These are phyloP conservation scores for Cladobotryum protrusum DNA, from an alignment of 2,329 filamentous ascomycete species.

Conservation along the genomic window DNA sequence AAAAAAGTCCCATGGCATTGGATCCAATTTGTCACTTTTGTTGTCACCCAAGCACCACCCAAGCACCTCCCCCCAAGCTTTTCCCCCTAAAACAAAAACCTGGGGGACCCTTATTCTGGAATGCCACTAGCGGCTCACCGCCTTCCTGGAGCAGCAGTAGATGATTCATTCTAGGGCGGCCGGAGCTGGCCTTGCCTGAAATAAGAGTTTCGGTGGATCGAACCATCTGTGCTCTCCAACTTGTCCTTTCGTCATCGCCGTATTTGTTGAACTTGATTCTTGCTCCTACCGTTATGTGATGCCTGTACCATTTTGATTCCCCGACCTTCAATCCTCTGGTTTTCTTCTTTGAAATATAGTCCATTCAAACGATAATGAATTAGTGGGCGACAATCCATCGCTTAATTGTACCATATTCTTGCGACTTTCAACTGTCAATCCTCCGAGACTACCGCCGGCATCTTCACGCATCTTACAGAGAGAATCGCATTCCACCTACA, in stretches of 20 bases:
- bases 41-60: too few relatives aligned
- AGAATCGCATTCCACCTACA: background rate
- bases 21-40: too few relatives aligned
- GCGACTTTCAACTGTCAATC: background rate
- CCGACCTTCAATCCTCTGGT: background rate
- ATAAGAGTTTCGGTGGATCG: background rate
- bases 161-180: background rate
- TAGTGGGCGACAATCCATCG: background rate
- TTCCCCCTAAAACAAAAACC: too few relatives aligned
- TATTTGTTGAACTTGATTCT: background rate
- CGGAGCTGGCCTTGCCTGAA: background rate
- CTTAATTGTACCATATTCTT: too few relatives aligned
- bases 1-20: too few relatives aligned
- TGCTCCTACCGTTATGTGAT: background rate
- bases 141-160: background rate
- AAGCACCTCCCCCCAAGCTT: too few relatives aligned
- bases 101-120: too few relatives aligned
- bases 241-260: constrained; percentile 11
- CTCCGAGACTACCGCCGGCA: too few relatives aligned
- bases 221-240: background rate
- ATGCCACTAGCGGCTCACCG: background rate
- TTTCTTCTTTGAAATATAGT: background rate
- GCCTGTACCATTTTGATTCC: background rate
- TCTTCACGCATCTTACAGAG: background rate
- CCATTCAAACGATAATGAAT: background rate